phyloP scores from a whole-genome alignment of 208 protist species.

The Leptomonas seymouri region DNA sequence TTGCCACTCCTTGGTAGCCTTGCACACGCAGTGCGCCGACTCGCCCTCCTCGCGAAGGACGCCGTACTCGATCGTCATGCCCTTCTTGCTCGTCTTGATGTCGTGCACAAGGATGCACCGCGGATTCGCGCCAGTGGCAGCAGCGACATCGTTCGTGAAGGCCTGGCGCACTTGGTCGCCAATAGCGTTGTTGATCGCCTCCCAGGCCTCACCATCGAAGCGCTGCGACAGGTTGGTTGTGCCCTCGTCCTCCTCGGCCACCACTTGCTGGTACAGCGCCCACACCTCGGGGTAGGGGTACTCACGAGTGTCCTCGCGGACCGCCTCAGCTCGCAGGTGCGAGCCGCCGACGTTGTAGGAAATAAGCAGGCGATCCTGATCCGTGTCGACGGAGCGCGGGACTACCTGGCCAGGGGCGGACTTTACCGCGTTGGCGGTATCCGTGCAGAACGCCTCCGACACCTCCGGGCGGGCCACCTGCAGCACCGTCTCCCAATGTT shows the following conservation, averaged over 20 bases:
- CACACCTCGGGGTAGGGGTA: conserved; percentile 52
- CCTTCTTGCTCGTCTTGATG: conserved; percentile 31
- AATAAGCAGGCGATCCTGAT: conserved; percentile 43
- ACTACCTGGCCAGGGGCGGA: conserved; percentile 31
- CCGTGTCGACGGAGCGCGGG: conserved; percentile 41
- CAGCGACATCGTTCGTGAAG: conserved; percentile 34
- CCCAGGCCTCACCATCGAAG: conserved; percentile 50
- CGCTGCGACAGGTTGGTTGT: conserved; percentile 26
- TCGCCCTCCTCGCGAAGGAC: conserved; percentile 24
- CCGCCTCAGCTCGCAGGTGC: conserved; percentile 22
- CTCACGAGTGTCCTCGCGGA: conserved; percentile 31
- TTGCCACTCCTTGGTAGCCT: conserved; percentile 26
- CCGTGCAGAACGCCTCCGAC: conserved; percentile 51
- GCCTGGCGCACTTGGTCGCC: conserved; percentile 26
- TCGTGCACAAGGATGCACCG: conserved; percentile 28
- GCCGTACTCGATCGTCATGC: conserved; percentile 39
- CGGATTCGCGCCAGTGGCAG: conserved; percentile 18
- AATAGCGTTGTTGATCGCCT: conserved; percentile 21
- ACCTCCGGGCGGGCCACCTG: conserved; percentile 33
- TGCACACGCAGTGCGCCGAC: conserved; percentile 33
- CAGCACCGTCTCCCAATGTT: conserved; percentile 54
- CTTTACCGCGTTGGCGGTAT: conserved; percentile 44
- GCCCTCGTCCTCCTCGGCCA: conserved; percentile 42
- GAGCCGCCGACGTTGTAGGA: conserved; percentile 45
- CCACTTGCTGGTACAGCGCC: conserved; percentile 44